phyloP scores from a whole-genome alignment of 805 yeast species.

The Millerago galiae region DNA sequence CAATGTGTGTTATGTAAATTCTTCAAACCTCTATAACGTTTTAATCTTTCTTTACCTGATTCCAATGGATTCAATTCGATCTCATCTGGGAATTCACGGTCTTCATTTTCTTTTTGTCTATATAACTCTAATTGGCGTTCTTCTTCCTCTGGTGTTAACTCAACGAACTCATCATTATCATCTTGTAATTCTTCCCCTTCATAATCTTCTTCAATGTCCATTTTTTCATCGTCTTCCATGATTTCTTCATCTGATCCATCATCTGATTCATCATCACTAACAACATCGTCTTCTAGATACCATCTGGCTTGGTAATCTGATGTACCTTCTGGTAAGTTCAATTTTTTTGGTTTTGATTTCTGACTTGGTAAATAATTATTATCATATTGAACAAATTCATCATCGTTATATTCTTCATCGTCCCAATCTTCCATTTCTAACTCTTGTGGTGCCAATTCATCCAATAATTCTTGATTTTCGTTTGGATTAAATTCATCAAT shows the following conservation, averaged over 20 bases:
- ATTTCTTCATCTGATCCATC: constrained; percentile 24
- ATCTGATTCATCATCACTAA: constrained; percentile 19
- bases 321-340: constrained; percentile 64
- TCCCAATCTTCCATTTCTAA: constrained; percentile 39
- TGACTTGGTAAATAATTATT: constrained; percentile 33
- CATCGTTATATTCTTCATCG: constrained; percentile 27
- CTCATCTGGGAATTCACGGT: constrained; percentile 93
- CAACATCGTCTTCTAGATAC: constrained; percentile 54
- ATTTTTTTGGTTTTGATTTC: constrained; percentile 24
- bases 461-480: constrained; percentile 49
- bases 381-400: constrained; percentile 30
- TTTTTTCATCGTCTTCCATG: constrained; percentile 23
- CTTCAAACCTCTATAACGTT: constrained; percentile 82
- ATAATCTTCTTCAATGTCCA: constrained; percentile 25
- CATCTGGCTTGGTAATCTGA: constrained; percentile 78
- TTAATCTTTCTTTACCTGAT: constrained; percentile 67
- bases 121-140: constrained; percentile 65
- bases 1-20: constrained; percentile 74
- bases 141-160: constrained; percentile 77
- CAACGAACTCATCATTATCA: constrained; percentile 50
- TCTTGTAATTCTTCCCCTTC: constrained; percentile 24
- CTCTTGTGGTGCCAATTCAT: constrained; percentile 53
- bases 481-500: constrained; percentile 25
- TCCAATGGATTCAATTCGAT: constrained; percentile 74
- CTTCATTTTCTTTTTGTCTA: constrained; percentile 70